Evolutionary conservation across 2,329 filamentous ascomycete genomes (phyloP).

Genomic region (Ophiobolus disseminans): DNA sequence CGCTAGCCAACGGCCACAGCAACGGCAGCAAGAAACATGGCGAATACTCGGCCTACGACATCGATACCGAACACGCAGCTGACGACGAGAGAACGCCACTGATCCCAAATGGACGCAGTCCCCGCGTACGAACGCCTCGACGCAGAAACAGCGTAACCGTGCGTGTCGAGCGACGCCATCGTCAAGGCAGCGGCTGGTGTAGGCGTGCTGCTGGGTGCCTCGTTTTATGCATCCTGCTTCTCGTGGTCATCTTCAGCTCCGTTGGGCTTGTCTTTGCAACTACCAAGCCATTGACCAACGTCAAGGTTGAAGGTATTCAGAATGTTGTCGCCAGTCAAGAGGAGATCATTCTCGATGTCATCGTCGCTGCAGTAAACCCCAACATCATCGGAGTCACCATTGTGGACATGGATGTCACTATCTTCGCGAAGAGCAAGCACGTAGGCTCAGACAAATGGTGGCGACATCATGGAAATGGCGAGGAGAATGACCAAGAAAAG

Average conservation of each 20-base stretch:
- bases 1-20: conserved; percentile 44
- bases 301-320: conserved; percentile 79
- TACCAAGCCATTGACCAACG: conserved; percentile 82
- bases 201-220: conserved; percentile 85
- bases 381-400: conserved; percentile 90
- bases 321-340: conserved; percentile 94
- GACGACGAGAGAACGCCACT: conserved; percentile 90
- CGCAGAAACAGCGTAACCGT: conserved; percentile 64
- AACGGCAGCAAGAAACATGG: conserved; percentile 62
- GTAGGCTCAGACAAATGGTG: conserved; percentile 67
- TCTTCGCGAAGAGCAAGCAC: conserved; percentile 93
- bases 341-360: conserved; percentile 91
- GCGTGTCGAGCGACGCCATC: conserved; percentile 75
- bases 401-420: conserved; percentile 83
- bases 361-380: conserved; percentile 87
- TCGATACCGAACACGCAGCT: conserved; percentile 79
- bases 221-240: conserved; percentile 79
- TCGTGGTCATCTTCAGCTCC: conserved; percentile 82
- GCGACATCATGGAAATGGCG: conserved; percentile 45
- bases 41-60: conserved; percentile 74
- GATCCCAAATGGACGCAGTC: conserved; percentile 69
- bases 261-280: conserved; percentile 91
- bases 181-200: conserved; percentile 61
- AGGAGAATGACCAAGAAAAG: conserved; percentile 31
- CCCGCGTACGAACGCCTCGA: conserved; percentile 57